Conservation (phyloP, 2,329 filamentous ascomycete species). For the Apiospora aurea region DNA sequence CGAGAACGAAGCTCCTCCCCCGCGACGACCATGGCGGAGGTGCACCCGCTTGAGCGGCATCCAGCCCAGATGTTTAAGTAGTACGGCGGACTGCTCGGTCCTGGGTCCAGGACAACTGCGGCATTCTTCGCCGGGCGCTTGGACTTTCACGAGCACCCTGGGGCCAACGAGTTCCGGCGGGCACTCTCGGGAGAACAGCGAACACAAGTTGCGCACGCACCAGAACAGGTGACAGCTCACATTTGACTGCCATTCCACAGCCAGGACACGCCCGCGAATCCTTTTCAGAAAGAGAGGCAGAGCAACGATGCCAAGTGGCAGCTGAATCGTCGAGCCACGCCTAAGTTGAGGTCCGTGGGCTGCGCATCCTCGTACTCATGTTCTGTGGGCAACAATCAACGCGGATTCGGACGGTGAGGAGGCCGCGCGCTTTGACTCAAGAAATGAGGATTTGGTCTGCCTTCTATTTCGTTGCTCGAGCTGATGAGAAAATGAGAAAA, state of each 20-base stretch:
- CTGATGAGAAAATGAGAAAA: too few species aligned
- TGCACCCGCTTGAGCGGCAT: background rate
- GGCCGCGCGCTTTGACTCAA: background rate
- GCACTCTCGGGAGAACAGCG: background rate
- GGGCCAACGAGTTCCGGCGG: background rate
- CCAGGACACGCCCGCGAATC: too few species aligned
- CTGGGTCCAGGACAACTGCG: background rate
- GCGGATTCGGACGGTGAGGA: too few species aligned
- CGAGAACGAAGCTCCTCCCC: background rate
- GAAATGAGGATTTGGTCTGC: background rate
- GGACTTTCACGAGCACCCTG: background rate
- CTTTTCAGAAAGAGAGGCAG: background rate
- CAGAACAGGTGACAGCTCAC: background rate
- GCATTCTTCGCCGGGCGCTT: background rate
- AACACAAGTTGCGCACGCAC: background rate
- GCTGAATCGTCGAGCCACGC: background rate
- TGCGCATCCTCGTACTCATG: background rate
- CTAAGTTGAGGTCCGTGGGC: background rate
- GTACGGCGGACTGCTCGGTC: background rate
- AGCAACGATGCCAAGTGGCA: background rate
- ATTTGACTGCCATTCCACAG: background rate
- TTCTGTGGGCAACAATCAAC: background rate
- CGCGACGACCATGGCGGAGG: background rate
- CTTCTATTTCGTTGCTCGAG: too few species aligned
- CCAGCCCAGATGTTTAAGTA: background rate